These are phyloP conservation scores for Coniochaeta sp. DNA, from an alignment of 2,329 filamentous ascomycete species.

Conservation along the genomic window DNA sequence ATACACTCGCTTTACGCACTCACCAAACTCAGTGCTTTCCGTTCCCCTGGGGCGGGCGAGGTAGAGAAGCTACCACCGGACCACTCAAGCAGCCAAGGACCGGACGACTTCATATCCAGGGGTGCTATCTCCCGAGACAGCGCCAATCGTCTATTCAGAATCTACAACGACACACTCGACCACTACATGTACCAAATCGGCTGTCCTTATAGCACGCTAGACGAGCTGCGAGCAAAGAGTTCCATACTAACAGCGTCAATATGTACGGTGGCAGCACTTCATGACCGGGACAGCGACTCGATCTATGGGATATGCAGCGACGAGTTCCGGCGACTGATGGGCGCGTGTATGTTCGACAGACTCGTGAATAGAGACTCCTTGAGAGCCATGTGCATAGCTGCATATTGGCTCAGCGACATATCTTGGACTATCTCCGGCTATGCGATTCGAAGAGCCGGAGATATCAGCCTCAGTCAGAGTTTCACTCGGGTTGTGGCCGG, in stretches of 20 bases:
- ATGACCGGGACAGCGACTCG: slow-evolving; percentile 43
- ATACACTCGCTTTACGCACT: slow-evolving; percentile 29
- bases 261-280: slow-evolving; percentile 49
- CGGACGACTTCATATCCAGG: slow-evolving; percentile 25
- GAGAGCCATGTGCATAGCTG: slow-evolving; percentile 50
- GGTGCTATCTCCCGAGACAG: slow-evolving; percentile 37
- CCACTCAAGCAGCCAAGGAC: neutral
- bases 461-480: slow-evolving; percentile 27
- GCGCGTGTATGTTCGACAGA: slow-evolving; percentile 29
- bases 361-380: slow-evolving; percentile 39
- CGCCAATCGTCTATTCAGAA: slow-evolving; percentile 41
- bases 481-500: neutral
- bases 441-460: slow-evolving; percentile 40
- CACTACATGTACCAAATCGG: slow-evolving; percentile 42
- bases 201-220: slow-evolving; percentile 39
- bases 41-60: slow-evolving; percentile 18
- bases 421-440: slow-evolving; percentile 55
- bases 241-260: slow-evolving; percentile 47
- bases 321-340: slow-evolving; percentile 47
- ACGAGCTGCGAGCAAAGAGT: slow-evolving; percentile 45
- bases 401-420: slow-evolving; percentile 56
- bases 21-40: slow-evolving; percentile 20
- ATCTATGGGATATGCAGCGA: slow-evolving; percentile 44
- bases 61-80: neutral
- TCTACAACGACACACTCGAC: slow-evolving; percentile 43